Base-by-base conservation (phyloP, 2,329 filamentous ascomycete species). In the Xylaria sp. region DNA sequence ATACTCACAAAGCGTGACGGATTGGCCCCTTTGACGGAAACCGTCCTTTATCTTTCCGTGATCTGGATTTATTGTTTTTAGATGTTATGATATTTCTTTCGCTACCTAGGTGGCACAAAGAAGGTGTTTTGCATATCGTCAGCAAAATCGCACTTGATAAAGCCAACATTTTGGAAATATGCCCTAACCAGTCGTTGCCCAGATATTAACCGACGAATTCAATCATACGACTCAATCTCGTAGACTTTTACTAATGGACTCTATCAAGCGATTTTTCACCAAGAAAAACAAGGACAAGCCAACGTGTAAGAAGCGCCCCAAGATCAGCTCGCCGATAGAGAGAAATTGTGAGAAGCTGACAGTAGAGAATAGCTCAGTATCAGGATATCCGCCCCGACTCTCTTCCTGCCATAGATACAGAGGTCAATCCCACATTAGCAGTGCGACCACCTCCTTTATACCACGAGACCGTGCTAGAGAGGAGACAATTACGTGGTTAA, bases 401-500 rank as follows among this genome's bases (percentile, higher is more conserved):
- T 25, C 50, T 36, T 61, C 39, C 27, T 29, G 2, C 33, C 7
- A 17, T 17, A 49, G 25, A 50, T 20, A 44, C 9, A 42, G 3
- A 10, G 20, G 38, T 10, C 20, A 57, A 15, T 29, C 60, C 20
- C 17, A 53, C 11, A 1, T 33, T 10, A 17, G 36, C 13, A 13
- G n/a, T n/a, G 50, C 50, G 13, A 62, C 55, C 6, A 66, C 45
- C 4, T 9, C 49, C 20, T 73, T 74, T 60, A 63, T 39, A 5
- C 72, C 74, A 5, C 63, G 55, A 53, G 69, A 47, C 5, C 63
- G 64, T 15, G 73, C 69, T 7, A 38, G 47, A 9, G 50, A 70
- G 3, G 69, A 70, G 39, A 74, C 72, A 13, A 56, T 73, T 3
- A 58, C 56, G 0, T 73, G 31, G 42, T 31, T 73, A 0, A 25